Conservation (phyloP, 495 filamentous ascomycete genomes). For the Tuber calosporum region DNA sequence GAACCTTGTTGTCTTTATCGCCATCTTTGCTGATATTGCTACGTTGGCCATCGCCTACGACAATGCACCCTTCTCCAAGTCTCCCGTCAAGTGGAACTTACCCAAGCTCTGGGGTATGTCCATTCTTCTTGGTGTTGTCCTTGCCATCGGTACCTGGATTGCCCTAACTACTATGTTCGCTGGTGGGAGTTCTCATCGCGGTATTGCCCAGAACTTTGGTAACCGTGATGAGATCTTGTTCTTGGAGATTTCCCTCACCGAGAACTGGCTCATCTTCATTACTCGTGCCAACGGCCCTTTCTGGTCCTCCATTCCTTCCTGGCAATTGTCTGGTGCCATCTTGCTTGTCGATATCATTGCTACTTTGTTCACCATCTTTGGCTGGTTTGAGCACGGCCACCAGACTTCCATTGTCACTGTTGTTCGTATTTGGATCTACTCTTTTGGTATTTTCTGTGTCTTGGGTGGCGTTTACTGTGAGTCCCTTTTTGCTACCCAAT, state of each 20-base stretch:
- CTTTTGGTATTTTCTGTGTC: conserved; percentile 74
- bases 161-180: conserved; percentile 69
- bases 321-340: conserved; percentile 69
- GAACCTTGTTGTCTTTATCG: conserved; percentile 82
- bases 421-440: conserved; percentile 82
- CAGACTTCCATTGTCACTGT: conserved; percentile 68
- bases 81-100: conserved; percentile 88
- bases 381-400: conserved; percentile 59
- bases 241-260: conserved; percentile 80
- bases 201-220: conserved; percentile 83
- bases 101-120: conserved; percentile 91
- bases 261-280: conserved; percentile 97
- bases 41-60: conserved; percentile 91
- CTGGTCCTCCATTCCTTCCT: conserved; percentile 77
- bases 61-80: conserved; percentile 77
- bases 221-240: conserved; percentile 75
- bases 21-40: conserved; percentile 90
- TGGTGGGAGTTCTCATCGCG: conserved; percentile 50
- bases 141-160: conserved; percentile 79
- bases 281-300: conserved; percentile 81
- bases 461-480: conserved; percentile 49
- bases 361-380: conserved; percentile 74
- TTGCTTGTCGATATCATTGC: conserved; percentile 72
- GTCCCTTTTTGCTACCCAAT: conserved; percentile 5
- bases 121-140: conserved; percentile 67